phyloP scores from a whole-genome alignment of 495 filamentous ascomycete species.

The Darksidea phi region DNA sequence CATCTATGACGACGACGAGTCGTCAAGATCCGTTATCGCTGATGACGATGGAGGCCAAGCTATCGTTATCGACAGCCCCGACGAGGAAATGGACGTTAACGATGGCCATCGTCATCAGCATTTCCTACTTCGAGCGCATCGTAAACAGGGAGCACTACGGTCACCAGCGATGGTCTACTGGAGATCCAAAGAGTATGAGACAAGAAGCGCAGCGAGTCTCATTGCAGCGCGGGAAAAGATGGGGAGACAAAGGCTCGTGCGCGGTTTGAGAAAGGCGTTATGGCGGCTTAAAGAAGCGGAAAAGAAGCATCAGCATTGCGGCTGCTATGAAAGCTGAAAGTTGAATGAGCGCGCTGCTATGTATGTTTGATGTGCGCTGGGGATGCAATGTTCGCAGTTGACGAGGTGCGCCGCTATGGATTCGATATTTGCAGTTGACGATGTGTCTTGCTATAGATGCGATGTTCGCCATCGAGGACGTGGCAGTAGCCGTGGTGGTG shows the following conservation, averaged over 20 bases:
- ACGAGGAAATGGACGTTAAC: neutral
- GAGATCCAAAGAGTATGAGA: neutral
- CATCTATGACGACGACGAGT: neutral
- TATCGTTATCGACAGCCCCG: slow-evolving; percentile 6
- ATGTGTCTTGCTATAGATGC: too few relatives aligned
- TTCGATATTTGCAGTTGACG: too few relatives aligned
- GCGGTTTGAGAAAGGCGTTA: neutral
- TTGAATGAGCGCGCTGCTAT: too few relatives aligned
- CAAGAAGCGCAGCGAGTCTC: slow-evolving; percentile 4
- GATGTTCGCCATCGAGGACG: too few relatives aligned
- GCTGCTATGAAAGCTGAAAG: slow-evolving; percentile 1
- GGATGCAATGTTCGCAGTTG: too few relatives aligned
- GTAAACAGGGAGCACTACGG: neutral
- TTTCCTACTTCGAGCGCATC: neutral
- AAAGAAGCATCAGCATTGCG: neutral
- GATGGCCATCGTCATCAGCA: neutral
- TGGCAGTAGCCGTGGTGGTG: too few relatives aligned
- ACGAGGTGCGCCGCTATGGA: too few relatives aligned
- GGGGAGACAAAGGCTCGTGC: neutral
- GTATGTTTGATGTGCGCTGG: too few relatives aligned
- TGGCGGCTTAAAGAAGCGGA: slow-evolving; percentile 1
- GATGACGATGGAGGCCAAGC: slow-evolving; percentile 1
- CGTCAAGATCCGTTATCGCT: neutral
- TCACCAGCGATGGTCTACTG: slow-evolving; percentile 6
- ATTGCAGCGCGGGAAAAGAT: neutral